Percentiles rank a stretch among this genome's conserved stretches.
Conservation (phyloP, 345 rosid genomes). For the Psidium friedrichsthalianum region DNA sequence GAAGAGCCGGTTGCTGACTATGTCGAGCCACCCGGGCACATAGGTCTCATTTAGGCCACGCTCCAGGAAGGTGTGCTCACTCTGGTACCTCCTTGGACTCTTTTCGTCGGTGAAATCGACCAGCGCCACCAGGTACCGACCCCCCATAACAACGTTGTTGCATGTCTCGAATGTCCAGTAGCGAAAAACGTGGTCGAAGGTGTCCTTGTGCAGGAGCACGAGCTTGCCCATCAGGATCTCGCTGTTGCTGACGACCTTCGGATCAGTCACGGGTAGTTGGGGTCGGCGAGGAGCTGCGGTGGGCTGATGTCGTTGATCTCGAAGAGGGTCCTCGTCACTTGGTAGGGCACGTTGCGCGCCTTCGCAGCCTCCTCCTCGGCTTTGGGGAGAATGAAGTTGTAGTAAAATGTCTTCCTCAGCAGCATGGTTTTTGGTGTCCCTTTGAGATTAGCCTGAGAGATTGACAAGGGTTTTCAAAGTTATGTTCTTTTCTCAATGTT, state of each 20-base stretch:
- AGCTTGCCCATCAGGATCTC: slow-evolving; percentile 18
- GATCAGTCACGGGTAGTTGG: slow-evolving; percentile 21
- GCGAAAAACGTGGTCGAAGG: slow-evolving; percentile 16
- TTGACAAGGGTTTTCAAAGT: background rate
- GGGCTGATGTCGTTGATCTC: slow-evolving; percentile 6
- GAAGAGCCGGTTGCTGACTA: slow-evolving; percentile 4
- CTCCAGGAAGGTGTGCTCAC: slow-evolving; percentile 17
- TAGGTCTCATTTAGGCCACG: slow-evolving; percentile 6
- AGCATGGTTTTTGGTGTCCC: background rate
- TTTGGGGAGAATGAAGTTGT: slow-evolving; percentile 20
- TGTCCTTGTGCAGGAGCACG: slow-evolving; percentile 2
- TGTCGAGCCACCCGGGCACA: slow-evolving; percentile 10
- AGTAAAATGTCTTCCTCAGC: slow-evolving; percentile 15
- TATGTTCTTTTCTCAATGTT: background rate
- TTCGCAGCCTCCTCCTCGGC: slow-evolving; percentile 15
- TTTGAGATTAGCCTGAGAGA: background rate
- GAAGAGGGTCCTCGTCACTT: slow-evolving; percentile 7
- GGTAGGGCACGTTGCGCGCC: background rate
- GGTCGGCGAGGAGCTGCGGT: background rate
- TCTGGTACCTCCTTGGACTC: slow-evolving; percentile 11
- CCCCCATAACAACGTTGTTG: slow-evolving; percentile 6
- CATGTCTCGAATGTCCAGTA: slow-evolving; percentile 15
- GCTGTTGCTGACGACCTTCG: background rate
- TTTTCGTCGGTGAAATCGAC: slow-evolving; percentile 20
- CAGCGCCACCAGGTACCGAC: slow-evolving; percentile 4